Percentiles rank a stretch among this genome's conserved stretches.
phyloP scores from a whole-genome alignment of 805 yeast species.

The Hanseniaspora pseudoguilliermondii region DNA sequence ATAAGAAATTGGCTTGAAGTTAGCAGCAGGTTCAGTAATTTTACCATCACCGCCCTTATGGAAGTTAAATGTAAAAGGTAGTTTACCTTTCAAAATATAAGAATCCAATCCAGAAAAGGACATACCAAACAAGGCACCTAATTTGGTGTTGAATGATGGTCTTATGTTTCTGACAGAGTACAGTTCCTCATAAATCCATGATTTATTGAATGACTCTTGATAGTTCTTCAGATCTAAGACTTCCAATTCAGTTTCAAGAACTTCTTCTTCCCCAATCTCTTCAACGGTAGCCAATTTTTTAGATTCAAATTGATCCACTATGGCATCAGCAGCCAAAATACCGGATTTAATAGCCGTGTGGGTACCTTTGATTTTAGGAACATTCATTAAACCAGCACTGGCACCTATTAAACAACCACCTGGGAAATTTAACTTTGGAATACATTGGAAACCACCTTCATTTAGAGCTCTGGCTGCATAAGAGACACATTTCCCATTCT shows the following conservation, averaged over 20 bases:
- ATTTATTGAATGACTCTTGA: slow-evolving; percentile 50
- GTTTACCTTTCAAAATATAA: slow-evolving; percentile 59
- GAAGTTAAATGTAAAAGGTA: slow-evolving; percentile 78
- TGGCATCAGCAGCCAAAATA: slow-evolving; percentile 82
- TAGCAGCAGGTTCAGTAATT: slow-evolving; percentile 53
- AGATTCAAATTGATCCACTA: slow-evolving; percentile 39
- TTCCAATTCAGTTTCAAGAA: slow-evolving; percentile 22
- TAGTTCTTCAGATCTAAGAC: slow-evolving; percentile 41
- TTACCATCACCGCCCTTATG: slow-evolving; percentile 52
- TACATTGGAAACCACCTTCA: slow-evolving; percentile 92
- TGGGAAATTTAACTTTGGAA: slow-evolving; percentile 83
- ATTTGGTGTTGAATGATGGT: slow-evolving; percentile 69
- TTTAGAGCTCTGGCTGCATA: slow-evolving; percentile 94
- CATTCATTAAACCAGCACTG: slow-evolving; percentile 92
- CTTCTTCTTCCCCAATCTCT: slow-evolving; percentile 23
- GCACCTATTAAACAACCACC: slow-evolving; percentile 95
- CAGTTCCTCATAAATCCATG: slow-evolving; percentile 82
- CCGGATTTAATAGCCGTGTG: slow-evolving; percentile 97
- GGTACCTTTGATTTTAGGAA: slow-evolving; percentile 93
- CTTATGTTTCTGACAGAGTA: slow-evolving; percentile 78
- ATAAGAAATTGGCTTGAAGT: slow-evolving; percentile 62
- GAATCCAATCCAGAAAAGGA: slow-evolving; percentile 76
- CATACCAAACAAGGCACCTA: slow-evolving; percentile 76
- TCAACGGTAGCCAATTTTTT: slow-evolving; percentile 30
- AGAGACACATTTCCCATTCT: slow-evolving; percentile 84